Conservation (phyloP, 352 stramenopile genomes). For the Elongisporangium undulatum region DNA sequence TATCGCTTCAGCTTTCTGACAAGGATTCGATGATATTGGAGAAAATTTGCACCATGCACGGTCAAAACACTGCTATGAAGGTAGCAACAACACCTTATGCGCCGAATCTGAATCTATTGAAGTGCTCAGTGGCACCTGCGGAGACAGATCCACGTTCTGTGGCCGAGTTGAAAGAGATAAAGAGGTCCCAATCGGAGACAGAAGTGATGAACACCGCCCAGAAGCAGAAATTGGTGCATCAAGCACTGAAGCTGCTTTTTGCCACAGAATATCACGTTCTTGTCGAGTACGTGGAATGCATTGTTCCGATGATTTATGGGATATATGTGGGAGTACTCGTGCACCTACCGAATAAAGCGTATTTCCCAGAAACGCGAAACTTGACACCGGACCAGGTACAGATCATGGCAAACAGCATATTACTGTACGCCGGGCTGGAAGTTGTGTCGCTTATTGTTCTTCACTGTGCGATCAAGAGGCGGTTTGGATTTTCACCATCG, state of each 20-base stretch:
- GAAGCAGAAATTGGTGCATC: not conserved
- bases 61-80: not conserved
- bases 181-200: not conserved
- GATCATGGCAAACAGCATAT: not conserved
- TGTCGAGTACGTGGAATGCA: conserved; percentile 23
- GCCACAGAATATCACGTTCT: conserved; percentile 17
- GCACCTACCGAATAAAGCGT: conserved; percentile 6
- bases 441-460: not conserved
- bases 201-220: not conserved
- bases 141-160: not conserved
- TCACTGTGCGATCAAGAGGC: conserved; percentile 8
- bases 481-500: conserved; percentile 15
- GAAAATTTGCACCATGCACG: not conserved
- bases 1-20: not conserved
- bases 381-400: not conserved
- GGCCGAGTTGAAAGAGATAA: not conserved
- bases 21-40: not conserved
- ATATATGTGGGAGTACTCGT: conserved; percentile 13
- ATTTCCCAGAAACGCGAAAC: not conserved
- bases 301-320: conserved; percentile 18
- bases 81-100: not conserved
- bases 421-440: not conserved
- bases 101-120: not conserved
- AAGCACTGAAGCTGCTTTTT: conserved; percentile 9
- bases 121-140: not conserved